Evolutionary conservation across 345 rosid genomes (phyloP).

Genomic region (Lumnitzera racemosa): DNA sequence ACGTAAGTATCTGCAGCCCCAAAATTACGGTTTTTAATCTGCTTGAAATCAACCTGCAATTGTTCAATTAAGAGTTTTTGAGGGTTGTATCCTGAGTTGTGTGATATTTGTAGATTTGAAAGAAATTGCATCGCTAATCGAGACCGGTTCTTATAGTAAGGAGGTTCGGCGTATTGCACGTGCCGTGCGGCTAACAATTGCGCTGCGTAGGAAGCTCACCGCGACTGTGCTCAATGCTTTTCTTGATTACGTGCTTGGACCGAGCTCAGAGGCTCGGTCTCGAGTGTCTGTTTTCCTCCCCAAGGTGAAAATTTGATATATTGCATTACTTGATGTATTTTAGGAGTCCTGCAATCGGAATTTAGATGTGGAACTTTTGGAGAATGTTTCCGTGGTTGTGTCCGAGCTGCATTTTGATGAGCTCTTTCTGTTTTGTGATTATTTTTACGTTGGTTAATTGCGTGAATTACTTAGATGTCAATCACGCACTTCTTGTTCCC

Average conservation of each 20-base stretch:
- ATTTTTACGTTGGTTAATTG: no score
- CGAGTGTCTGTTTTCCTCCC: conserved; percentile 51
- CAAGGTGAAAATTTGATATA: conserved; percentile 28
- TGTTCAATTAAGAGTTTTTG: not conserved
- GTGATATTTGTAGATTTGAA: conserved; percentile 43
- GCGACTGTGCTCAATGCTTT: conserved; percentile 40
- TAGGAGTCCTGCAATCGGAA: no score
- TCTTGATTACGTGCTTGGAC: conserved; percentile 49
- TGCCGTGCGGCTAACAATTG: conserved; percentile 60
- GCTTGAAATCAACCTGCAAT: not conserved
- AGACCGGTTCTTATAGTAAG: conserved; percentile 55
- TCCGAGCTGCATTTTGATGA: no score
- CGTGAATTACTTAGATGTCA: no score
- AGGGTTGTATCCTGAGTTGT: conserved; percentile 7
- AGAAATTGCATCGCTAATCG: conserved; percentile 64
- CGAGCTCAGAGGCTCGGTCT: conserved; percentile 54
- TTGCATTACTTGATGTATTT: no score
- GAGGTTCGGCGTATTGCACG: conserved; percentile 70
- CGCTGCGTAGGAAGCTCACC: conserved; percentile 55
- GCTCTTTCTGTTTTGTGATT: no score
- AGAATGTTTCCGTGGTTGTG: no score
- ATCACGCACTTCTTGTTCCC: no score
- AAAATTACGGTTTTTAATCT: not conserved
- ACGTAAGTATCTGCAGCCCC: conserved; percentile 20
- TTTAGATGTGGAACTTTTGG: no score